These are phyloP conservation scores for Diophrys sp. DNA, from an alignment of 73 alveolate species.

Conservation along the genomic window DNA sequence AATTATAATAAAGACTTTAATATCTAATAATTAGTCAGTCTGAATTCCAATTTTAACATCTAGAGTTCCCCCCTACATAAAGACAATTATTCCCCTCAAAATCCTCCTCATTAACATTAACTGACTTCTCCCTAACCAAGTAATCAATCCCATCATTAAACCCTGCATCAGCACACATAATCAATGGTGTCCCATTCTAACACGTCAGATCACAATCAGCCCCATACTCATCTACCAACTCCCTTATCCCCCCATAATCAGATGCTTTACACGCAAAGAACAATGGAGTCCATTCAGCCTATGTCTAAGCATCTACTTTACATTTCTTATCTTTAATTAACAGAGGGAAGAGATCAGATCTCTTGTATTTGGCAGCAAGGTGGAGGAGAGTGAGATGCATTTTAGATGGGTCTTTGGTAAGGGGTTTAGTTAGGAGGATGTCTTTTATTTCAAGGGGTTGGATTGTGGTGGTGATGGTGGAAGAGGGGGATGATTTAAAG, in stretches of 20 bases:
- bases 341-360: neutral
- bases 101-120: constrained; percentile 10
- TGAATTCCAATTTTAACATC: neutral
- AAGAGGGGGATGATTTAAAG: too few species aligned
- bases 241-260: neutral
- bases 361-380: neutral
- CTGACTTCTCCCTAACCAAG: neutral
- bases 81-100: constrained; percentile 4
- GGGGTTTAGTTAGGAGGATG: neutral
- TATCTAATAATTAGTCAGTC: neutral
- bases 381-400: neutral
- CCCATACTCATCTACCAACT: neutral
- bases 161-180: constrained; percentile 8
- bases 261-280: constrained; percentile 4
- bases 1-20: too few species aligned
- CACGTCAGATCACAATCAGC: neutral
- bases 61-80: too few species aligned
- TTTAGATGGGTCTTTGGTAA: neutral
- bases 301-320: neutral
- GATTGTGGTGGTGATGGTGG: too few species aligned
- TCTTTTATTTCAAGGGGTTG: neutral
- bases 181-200: neutral
- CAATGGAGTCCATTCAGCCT: constrained; percentile 11
- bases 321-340: neutral
- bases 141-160: neutral